Base-by-base conservation (phyloP, 2,329 filamentous ascomycete genomes). In the Gnomoniopsis sp. region DNA sequence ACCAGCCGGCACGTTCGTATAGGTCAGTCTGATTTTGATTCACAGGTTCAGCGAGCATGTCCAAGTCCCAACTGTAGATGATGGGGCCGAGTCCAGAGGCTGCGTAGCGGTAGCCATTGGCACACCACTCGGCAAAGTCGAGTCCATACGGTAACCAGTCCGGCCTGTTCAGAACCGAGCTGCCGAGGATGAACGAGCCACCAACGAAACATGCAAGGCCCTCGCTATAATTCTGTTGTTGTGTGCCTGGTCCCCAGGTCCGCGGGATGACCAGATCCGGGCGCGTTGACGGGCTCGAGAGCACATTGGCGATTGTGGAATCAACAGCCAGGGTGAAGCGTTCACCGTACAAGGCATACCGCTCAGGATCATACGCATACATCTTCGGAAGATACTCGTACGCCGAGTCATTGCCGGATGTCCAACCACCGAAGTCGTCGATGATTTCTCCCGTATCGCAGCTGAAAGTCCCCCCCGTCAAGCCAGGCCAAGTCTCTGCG, bases 351-450 rank as follows among this genome's bases (percentile, higher is more conserved):
- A 49, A 12, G 22, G 48, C 19, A 4, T 49, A 57, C 14, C 48
- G 36, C 34, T 51, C 55, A 23, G 55, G 55, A 6, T 49, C 49
- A 36, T 57, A 57, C 1, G 55, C 34, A 38, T 57, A 57, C 55
- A 57, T 57, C 30, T 57, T 57, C 17, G 49, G 44, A 17, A 57
- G 26, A 17, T 57, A 52, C 17, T 57, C 55, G 14, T 57, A 57
- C 14, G 49, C 49, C 30, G 48, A 51, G 55, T 57, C 55, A 19
- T 51, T 21, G 14, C 48, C 49, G 11, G 48, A 30, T n/a, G 50
- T 52, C 55, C 55, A 57, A 3, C 55, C 55, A 3, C 55, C 55
- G 26, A 51, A 52, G 6, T 50, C 44, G 2, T 34, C 50, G 4
- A 50, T 38, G 3, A 57, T 46, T 1, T 30, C 44, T 3, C 48